Percentiles rank a stretch among this genome's conserved stretches.
These are phyloP conservation scores for Calonectria ilicicola DNA, from an alignment of 2,329 filamentous ascomycete species.

Conservation along the genomic window DNA sequence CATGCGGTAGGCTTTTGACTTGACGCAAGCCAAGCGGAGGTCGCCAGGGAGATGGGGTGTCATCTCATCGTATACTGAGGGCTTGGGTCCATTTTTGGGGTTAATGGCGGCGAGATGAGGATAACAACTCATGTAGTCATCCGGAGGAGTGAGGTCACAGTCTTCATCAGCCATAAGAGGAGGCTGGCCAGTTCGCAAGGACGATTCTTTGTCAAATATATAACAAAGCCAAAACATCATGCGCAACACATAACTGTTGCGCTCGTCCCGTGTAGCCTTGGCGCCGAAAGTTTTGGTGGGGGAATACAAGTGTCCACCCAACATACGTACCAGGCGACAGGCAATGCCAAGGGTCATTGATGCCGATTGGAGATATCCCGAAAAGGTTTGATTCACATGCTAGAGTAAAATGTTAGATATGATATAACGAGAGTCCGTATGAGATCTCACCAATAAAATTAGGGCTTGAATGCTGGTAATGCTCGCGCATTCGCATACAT, in stretches of 20 bases:
- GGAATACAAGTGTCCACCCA: background rate
- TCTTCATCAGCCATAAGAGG: background rate
- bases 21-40: background rate
- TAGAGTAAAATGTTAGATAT: background rate
- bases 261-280: background rate
- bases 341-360: background rate
- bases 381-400: background rate
- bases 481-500: background rate
- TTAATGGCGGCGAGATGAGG: background rate
- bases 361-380: background rate
- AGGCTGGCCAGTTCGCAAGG: background rate
- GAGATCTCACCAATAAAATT: background rate
- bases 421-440: accelerated
- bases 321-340: background rate
- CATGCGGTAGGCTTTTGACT: background rate
- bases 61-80: background rate
- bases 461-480: background rate
- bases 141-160: background rate
- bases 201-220: background rate
- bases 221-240: conserved; percentile 4
- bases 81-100: background rate
- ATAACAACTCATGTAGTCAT: background rate
- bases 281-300: background rate
- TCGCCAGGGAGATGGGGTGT: background rate
- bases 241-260: background rate